phyloP scores from a whole-genome alignment of 176 grass and related monocot genomes.

The Rhipidocladum racemiflorum region DNA sequence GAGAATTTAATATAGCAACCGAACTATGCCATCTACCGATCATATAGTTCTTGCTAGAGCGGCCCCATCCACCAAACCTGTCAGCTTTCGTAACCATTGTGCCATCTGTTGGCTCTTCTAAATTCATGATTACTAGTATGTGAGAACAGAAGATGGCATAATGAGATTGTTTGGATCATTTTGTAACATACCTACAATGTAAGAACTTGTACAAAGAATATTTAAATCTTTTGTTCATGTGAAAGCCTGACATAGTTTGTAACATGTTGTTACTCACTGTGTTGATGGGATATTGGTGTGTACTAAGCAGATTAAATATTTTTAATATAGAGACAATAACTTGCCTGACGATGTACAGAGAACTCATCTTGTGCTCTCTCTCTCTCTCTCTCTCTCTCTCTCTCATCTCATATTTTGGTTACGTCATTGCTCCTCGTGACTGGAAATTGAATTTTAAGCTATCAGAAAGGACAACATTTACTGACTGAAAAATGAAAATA shows the following conservation, averaged over 20 bases:
- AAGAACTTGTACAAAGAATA: neutral
- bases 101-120: neutral
- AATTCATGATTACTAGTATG: neutral
- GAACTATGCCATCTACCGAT: neutral
- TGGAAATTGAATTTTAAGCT: neutral
- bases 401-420: no score
- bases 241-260: neutral
- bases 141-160: no score
- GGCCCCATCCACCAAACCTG: neutral
- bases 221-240: neutral
- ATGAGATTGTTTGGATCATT: no score
- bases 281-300: no score
- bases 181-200: no score
- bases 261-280: neutral
- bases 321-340: neutral
- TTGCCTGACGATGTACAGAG: neutral
- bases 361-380: neutral
- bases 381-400: no score
- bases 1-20: neutral
- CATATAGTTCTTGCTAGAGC: neutral
- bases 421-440: no score
- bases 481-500: neutral
- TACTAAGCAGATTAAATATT: neutral
- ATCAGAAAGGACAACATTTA: neutral
- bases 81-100: neutral